These are phyloP conservation scores for Pseudogymnoascus sp. DNA, from an alignment of 2,329 filamentous ascomycete genomes.

Conservation along the genomic window DNA sequence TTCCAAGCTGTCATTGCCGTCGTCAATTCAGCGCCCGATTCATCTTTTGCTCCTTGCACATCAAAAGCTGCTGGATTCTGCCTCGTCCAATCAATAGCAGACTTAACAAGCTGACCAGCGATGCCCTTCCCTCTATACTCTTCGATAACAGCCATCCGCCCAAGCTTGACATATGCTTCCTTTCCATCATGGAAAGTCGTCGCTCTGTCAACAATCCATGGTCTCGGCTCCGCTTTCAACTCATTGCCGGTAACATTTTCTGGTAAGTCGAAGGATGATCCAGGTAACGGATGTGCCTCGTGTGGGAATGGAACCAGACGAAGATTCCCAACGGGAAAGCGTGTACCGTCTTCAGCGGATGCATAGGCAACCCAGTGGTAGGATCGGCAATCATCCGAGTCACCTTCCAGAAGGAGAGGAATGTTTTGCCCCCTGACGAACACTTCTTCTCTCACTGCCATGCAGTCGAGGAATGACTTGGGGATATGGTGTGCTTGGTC, in stretches of 20 bases:
- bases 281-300: conserved; percentile 49
- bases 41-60: conserved; percentile 22
- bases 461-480: conserved; percentile 52
- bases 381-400: conserved; percentile 68
- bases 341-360: conserved; percentile 37
- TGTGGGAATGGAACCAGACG: conserved; percentile 78
- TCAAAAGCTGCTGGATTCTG: conserved; percentile 51
- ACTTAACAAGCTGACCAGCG: conserved; percentile 56
- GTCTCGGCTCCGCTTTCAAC: conserved; percentile 16
- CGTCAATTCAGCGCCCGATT: conserved; percentile 28
- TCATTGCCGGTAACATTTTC: neutral
- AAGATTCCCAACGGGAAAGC: conserved; percentile 62
- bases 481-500: conserved; percentile 42
- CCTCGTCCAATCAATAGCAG: conserved; percentile 54
- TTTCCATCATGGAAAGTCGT: conserved; percentile 49
- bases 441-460: conserved; percentile 52
- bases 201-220: conserved; percentile 20
- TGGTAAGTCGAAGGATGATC: conserved; percentile 23
- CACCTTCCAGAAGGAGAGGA: conserved; percentile 62
- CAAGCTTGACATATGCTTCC: conserved; percentile 77
- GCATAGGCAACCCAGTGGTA: conserved; percentile 88
- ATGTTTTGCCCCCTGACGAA: conserved; percentile 53
- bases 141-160: conserved; percentile 62
- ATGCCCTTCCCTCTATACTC: conserved; percentile 59
- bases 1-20: conserved; percentile 53